Evolutionary conservation across 148 eudicot species (phyloP), one percentile per base, ranked within the genome.

Genomic region (Fagopyrum esculentum): DNA sequence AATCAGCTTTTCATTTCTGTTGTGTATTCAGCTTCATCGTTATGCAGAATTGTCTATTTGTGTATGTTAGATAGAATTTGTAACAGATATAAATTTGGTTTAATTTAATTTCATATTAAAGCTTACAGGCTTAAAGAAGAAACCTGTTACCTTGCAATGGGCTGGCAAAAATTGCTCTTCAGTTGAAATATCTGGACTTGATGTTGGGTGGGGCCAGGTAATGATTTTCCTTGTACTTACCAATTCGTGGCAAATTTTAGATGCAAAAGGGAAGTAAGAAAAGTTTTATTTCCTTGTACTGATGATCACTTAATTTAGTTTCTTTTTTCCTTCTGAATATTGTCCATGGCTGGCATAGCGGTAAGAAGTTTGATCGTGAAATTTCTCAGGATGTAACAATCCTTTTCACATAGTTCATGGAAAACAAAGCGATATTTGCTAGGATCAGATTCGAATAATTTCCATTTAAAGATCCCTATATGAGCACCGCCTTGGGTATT

Each of bases 141-240:
- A 86, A 80, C 84, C 79, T 52, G 84, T 89, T 61, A 85, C 80
- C 6, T 84, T 92, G 78, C 86, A 77, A 72, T 95, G 96, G 98
- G 17, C 76, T 48, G 87, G 83, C 49, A 49, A 55, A 43, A 76
- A 80, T 80, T 81, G 81, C 77, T 85, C 89, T 10, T 74, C 77
- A n/a, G 98, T 95, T 55, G 98, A 92, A 82, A 83, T 95, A 45
- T 83, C 97, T 50, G 98, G 98, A 11, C 98, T 95, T 76, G 96
- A 95, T 83, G 78, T 92, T 69, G 98, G 98, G 5, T 95, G 98
- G 98, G 93, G 98, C 69, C 92, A 86, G 93, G 97, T 95, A 86
- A 84, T 69, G 29, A 61, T 19, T 78, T 29, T 63, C 69, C 44
- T 63, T 55, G 29, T n/a, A 55, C 22, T 4, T 15, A 35, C 40